Evolutionary conservation across 2,329 filamentous ascomycete genomes (phyloP), one percentile per base, ranked within the genome.

Genomic region (Xylaria polymorpha): DNA sequence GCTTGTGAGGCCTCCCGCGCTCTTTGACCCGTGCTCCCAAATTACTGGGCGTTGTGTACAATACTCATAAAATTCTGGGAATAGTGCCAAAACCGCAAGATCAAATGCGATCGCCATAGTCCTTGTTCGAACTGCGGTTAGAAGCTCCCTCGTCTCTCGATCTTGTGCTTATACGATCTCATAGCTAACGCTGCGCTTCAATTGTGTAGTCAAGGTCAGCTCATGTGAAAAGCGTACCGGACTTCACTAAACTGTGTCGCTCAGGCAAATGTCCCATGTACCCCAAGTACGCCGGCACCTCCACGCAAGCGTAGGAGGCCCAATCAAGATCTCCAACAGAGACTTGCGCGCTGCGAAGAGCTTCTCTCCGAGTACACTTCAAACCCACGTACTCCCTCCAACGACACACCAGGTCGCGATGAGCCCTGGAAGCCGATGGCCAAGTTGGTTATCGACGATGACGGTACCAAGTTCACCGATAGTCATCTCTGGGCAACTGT

Each of bases 311-410:
- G 87, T 48, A 81, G 86, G 70, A 81, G 87, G 57, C 87, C 87
- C 10, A 89, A 89, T 62, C 87, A 89, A 73, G 87, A 89, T 73
- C 82, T 90, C 14, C 87, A 89, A 73, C 87, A 90, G 77, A 83
- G 87, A 46, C 81, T 90, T 43, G 86, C 86, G 4, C 82, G 86
- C 64, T 89, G 87, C 71, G 87, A 90, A 73, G 85, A 87, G 71
- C 79, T 89, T 46, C 78, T 89, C 25, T 88, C 87, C 71, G 85
- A 87, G 68, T 89, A 89, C 77, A 86, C 86, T 14, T 80, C 78
- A 46, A 77, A 75, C 48, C 72, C 73, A 18, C 62, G 73, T 5
- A 73, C 65, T 44, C 67, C 74, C 1, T 69, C 75, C 20, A 72
- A 66, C 35, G 75, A 73, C 4, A 61, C 75, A 37, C 71, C 73